Evolutionary conservation across 768 basidiomycete species (phyloP), one percentile per base, ranked within the genome.

Genomic region (Pisolithus microcarpus): DNA sequence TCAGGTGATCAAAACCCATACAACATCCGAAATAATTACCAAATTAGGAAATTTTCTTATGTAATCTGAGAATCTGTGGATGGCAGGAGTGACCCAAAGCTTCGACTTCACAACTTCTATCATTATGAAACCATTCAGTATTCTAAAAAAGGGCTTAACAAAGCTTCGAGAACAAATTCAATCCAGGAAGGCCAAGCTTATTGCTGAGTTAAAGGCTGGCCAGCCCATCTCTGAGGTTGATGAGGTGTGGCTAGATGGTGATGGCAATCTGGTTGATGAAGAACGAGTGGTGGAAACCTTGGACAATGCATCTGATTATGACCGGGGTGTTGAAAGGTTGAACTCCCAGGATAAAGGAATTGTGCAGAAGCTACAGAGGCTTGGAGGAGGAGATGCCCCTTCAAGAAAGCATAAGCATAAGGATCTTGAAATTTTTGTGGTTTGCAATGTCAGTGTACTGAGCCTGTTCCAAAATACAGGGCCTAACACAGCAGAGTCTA

Each of bases 251-350:
- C 51, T 65, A n/a, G 60, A 65, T 48, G 48, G 55, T 57, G 52
- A 43, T 24, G 58, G 55, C 23, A 61, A 65, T 50, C 46, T 60
- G 23, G 55, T 64, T 42, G 55, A 62, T 53, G 60, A 61, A 53
- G 55, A 61, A 46, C 38, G 26, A 15, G 38, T 58, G 37, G 26
- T 66, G 38, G 51, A 60, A n/a, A 15, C 48, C 16, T 57, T 62
- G 38, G 58, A 57, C 9, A 44, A 46, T 11, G 52, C 56, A 2
- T 54, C 56, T 30, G 63, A 65, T 50, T 60, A 59, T 52, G 50
- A 65, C 31, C 19, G 49, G 15, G 55, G 54, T 19, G 42, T 64
- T 24, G 48, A 58, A 43, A 51, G 53, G 42, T 36, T 55, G 28
- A 23, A 40, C 19, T 16, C 13, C 23, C 15, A 38, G 16, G 47